Evolutionary conservation across 140 eudicot genomes (phyloP).

Genomic region (Flaveria floridana): DNA sequence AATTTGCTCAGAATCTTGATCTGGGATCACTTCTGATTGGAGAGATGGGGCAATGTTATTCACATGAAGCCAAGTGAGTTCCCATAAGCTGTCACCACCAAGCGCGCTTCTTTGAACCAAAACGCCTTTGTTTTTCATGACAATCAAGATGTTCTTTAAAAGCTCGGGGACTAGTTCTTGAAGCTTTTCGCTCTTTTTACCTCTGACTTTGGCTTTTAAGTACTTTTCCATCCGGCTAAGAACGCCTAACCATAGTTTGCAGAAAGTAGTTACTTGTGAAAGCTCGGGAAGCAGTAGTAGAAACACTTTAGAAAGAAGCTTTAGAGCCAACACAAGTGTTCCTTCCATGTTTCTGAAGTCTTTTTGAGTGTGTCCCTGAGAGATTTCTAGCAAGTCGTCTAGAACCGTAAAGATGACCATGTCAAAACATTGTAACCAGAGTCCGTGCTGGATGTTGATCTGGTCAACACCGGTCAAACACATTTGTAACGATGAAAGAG

Average conservation of each 20-base stretch:
- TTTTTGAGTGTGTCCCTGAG: constrained; percentile 82
- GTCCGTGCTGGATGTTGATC: constrained; percentile 51
- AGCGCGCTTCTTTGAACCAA: constrained; percentile 74
- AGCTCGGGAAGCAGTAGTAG: constrained; percentile 65
- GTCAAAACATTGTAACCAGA: constrained; percentile 90
- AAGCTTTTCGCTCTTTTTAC: constrained; percentile 75
- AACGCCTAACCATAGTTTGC: constrained; percentile 86
- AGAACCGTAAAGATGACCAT: constrained; percentile 82
- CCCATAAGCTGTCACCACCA: constrained; percentile 93
- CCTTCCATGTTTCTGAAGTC: constrained; percentile 92
- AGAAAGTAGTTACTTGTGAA: constrained; percentile 67
- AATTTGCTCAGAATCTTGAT: constrained; percentile 29
- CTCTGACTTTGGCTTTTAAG: constrained; percentile 70
- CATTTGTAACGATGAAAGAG: constrained; percentile 61
- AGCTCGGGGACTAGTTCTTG: constrained; percentile 85
- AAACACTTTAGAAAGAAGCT: constrained; percentile 74
- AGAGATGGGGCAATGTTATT: constrained; percentile 70
- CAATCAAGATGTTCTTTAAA: constrained; percentile 63
- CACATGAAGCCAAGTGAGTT: constrained; percentile 93
- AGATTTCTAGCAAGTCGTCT: constrained; percentile 78
- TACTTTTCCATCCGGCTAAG: constrained; percentile 77
- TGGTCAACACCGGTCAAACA: constrained; percentile 80
- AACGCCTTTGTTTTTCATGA: constrained; percentile 76
- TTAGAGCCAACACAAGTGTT: constrained; percentile 68
- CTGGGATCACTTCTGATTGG: constrained; percentile 68